Evolutionary conservation across 2,329 filamentous ascomycete genomes (phyloP), one percentile per base, ranked within the genome.

Genomic region (Dryadomyces quercivorus): DNA sequence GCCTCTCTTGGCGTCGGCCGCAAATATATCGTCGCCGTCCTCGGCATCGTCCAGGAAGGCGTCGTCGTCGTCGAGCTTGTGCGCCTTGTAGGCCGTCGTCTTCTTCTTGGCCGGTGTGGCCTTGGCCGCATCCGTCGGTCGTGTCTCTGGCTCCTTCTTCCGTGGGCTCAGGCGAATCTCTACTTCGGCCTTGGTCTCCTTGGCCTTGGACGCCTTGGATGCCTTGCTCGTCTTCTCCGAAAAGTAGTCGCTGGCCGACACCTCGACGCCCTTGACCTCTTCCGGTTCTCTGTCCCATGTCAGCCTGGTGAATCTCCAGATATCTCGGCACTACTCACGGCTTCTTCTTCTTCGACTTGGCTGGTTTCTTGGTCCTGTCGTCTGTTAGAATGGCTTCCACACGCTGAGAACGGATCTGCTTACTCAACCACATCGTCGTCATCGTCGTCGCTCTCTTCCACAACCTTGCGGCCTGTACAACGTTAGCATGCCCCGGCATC

Each of bases 21-120:
- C 86, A 67, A 91, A 91, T 20, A 95, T 90, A 61, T 95, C 91
- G 59, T 89, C 86, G n/a, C 80, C 85, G 3, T 80, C 84, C 47
- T 88, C 81, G 7, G 78, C 80, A 12, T 78, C 83, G 53, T 87
- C 85, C 20, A 85, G 69, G 56, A 78, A 80, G 5, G 74, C 76
- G 61, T 80, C 76, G 9, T 76, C 75, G 40, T 80, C 75, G 40
- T 78, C 67, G 5, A 63, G 59, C 22, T 65, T 62, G 54, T 70
- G 63, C 50, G 74, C 71, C 51, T 69, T 69, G 54, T 72, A 67
- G 1, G 72, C 65, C 1, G 69, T 67, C 2, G 70, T 65, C 0
- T 70, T 48, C 60, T 74, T 77, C 73, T 75, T 58, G n/a, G 34
- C 50, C 3, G 52, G 8, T 10, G 26, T 31, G 8, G 45, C 8